phyloP scores from a whole-genome alignment of 164 flowering plant species.

The Tinospora cordifolia region DNA sequence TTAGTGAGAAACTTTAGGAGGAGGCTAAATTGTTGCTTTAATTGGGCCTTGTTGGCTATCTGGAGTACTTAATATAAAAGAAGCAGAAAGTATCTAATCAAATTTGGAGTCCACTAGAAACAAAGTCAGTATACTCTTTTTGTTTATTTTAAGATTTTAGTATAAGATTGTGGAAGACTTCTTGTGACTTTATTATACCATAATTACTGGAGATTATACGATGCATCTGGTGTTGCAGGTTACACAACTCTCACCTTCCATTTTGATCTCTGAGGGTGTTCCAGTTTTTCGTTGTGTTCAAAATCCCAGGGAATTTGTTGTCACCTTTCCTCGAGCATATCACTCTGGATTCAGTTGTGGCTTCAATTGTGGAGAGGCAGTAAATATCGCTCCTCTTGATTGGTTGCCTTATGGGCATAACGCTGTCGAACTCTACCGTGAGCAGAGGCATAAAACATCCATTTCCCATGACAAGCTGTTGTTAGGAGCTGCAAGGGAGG shows the following conservation, averaged over 20 bases:
- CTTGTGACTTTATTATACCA: not conserved
- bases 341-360: conserved; percentile 69
- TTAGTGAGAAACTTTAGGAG: not conserved
- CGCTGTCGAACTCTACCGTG: conserved; percentile 50
- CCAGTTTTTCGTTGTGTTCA: conserved; percentile 78
- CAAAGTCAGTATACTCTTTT: not conserved
- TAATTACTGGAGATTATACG: not conserved
- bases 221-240: conserved; percentile 38
- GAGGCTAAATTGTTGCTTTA: not conserved
- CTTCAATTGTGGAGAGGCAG: conserved; percentile 63
- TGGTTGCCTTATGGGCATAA: conserved; percentile 80
- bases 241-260: conserved; percentile 48
- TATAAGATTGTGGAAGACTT: not conserved
- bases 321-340: conserved; percentile 70
- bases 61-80: not conserved
- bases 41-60: not conserved
- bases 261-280: conserved; percentile 52
- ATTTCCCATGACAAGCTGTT: conserved; percentile 73
- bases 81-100: not conserved
- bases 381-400: conserved; percentile 63
- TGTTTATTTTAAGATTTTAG: not conserved
- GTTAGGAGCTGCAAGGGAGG: conserved; percentile 60
- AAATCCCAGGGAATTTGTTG: conserved; percentile 56
- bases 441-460: conserved; percentile 40
- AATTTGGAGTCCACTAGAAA: not conserved